These are phyloP conservation scores for Aegilops speltoides DNA, from an alignment of 176 grass and related monocot species.

Conservation along the genomic window DNA sequence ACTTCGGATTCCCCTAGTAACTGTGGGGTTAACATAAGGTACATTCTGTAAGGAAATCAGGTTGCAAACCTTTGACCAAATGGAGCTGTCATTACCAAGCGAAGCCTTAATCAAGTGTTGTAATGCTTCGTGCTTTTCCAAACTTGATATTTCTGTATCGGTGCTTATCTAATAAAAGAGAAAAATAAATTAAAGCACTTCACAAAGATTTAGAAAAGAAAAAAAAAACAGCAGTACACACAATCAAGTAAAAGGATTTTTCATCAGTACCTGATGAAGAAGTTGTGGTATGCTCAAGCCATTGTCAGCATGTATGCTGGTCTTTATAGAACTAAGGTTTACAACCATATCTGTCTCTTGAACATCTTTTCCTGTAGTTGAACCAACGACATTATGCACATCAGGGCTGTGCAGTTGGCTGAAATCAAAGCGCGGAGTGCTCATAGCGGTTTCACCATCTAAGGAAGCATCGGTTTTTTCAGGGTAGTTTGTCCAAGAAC, in stretches of 20 bases:
- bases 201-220: slow-evolving; percentile 14
- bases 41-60: slow-evolving; percentile 18
- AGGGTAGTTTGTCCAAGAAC: slow-evolving; percentile 69
- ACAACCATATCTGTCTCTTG: slow-evolving; percentile 48
- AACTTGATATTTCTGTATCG: slow-evolving; percentile 64
- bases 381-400: slow-evolving; percentile 54
- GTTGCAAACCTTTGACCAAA: slow-evolving; percentile 93
- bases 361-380: slow-evolving; percentile 39
- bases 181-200: slow-evolving; percentile 12
- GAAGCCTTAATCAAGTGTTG: slow-evolving; percentile 91
- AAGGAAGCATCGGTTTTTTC: slow-evolving; percentile 70
- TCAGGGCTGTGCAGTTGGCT: slow-evolving; percentile 48
- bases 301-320: slow-evolving; percentile 48
- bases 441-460: slow-evolving; percentile 61
- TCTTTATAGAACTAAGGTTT: slow-evolving; percentile 57
- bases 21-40: neutral
- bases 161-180: slow-evolving; percentile 63
- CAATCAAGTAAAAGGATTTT: slow-evolving; percentile 19
- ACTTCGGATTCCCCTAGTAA: neutral
- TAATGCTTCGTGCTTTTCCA: slow-evolving; percentile 69
- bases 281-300: slow-evolving; percentile 85
- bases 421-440: slow-evolving; percentile 73
- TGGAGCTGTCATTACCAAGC: slow-evolving; percentile 55
- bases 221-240: slow-evolving; percentile 8
- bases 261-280: slow-evolving; percentile 72